A percentile compares a stretch with the other conserved stretches of the same genome.
These are phyloP conservation scores for Syzygium malaccense DNA, from an alignment of 441 rosid genomes.

Conservation along the genomic window DNA sequence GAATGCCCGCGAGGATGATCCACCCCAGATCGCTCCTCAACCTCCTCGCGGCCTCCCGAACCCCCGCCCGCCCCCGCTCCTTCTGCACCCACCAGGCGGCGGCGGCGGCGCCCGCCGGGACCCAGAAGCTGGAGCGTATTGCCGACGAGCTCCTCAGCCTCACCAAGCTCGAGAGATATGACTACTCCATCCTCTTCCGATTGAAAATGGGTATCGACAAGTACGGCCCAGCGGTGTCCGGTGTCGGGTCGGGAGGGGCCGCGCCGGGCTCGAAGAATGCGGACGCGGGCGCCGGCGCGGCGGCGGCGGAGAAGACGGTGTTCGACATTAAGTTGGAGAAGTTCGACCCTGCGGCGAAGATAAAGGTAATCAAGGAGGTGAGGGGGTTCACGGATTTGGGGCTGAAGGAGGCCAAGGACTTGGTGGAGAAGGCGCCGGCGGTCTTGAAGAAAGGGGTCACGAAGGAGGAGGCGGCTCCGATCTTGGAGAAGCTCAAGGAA, in stretches of 20 bases:
- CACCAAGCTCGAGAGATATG: conserved; percentile 41
- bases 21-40: conserved; percentile 12
- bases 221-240: conserved; percentile 34
- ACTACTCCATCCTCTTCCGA: conserved; percentile 49
- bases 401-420: conserved; percentile 49
- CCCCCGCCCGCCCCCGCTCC: conserved; percentile 1
- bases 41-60: conserved; percentile 11
- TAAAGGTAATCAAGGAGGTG: conserved; percentile 57
- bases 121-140: conserved; percentile 58
- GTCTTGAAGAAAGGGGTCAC: conserved; percentile 44
- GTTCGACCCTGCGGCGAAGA: conserved; percentile 40
- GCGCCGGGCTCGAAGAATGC: conserved; percentile 7
- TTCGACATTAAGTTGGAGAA: conserved; percentile 64
- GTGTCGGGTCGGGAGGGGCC: not conserved
- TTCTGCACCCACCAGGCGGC: conserved; percentile 11
- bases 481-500: conserved; percentile 48
- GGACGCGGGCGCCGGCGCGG: conserved; percentile 17
- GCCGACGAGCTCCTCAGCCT: conserved; percentile 51
- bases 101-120: conserved; percentile 12
- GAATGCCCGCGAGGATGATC: conserved; percentile 12
- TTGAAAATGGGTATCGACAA: conserved; percentile 43
- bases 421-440: conserved; percentile 61
- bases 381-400: conserved; percentile 51
- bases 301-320: conserved; percentile 36
- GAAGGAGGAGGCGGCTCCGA: conserved; percentile 46